phyloP scores from a whole-genome alignment of 192 early-diverging fungal species.

The Thoreauomyces humboldtii region DNA sequence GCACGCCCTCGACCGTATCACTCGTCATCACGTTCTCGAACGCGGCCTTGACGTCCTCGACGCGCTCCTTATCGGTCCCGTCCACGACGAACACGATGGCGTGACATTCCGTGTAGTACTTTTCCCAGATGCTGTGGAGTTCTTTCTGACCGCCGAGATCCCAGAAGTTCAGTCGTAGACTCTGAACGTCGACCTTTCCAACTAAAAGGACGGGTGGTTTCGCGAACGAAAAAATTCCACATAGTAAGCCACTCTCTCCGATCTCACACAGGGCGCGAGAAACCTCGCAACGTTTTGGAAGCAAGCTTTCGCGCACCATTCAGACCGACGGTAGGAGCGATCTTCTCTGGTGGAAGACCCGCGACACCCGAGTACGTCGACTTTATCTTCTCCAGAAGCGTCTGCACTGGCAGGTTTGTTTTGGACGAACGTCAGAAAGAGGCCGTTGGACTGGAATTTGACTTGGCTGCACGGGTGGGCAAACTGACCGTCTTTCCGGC shows the following conservation, averaged over 20 bases:
- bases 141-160: conserved; percentile 92
- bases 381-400: conserved; percentile 91
- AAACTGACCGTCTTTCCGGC: conserved; percentile 86
- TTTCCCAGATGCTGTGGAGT: conserved; percentile 85
- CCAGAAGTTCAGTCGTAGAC: conserved; percentile 83
- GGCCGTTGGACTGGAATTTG: too few relatives aligned
- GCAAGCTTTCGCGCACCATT: too few relatives aligned
- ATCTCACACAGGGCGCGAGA: too few relatives aligned
- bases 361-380: conserved; percentile 66
- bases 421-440: too few relatives aligned
- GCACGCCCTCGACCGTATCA: conserved; percentile 76
- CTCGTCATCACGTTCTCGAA: conserved; percentile 79
- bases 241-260: too few relatives aligned
- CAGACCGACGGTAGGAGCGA: conserved; percentile 90
- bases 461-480: neutral
- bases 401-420: too few relatives aligned
- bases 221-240: neutral
- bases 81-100: conserved; percentile 94
- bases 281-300: too few relatives aligned
- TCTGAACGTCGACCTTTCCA: conserved; percentile 70
- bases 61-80: conserved; percentile 72
- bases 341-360: conserved; percentile 83
- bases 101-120: conserved; percentile 92
- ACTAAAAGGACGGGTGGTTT: conserved; percentile 43
- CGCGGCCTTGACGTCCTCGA: conserved; percentile 73